Percentiles rank a stretch among this genome's conserved stretches.
phyloP scores from a whole-genome alignment of 129 eudicot species.

The Ambrosia trifida region DNA sequence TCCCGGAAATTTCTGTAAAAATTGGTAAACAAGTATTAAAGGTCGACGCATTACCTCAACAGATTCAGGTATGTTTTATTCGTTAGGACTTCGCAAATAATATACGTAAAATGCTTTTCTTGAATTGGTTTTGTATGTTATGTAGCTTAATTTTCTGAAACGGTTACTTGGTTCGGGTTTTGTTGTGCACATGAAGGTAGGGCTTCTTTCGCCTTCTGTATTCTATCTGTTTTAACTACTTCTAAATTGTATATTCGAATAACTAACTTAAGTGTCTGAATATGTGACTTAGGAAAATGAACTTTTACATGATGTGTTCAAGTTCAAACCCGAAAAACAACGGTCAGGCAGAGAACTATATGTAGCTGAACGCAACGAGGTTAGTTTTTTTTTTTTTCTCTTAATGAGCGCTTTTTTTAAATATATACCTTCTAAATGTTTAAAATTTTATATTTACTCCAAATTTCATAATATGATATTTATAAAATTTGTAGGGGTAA shows the following conservation, averaged over 20 bases:
- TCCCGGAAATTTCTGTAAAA: conserved; percentile 40
- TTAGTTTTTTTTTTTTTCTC: too few relatives aligned
- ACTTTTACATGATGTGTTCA: conserved; percentile 53
- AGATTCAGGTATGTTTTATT: conserved; percentile 45
- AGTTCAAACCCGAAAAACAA: conserved; percentile 39
- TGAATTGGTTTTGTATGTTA: conserved; percentile 12
- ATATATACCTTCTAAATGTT: too few relatives aligned
- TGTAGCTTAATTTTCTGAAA: conserved; percentile 50
- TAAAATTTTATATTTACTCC: too few relatives aligned
- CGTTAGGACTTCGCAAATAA: neutral
- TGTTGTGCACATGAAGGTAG: conserved; percentile 52
- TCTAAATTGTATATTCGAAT: neutral
- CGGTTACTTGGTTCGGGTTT: conserved; percentile 52
- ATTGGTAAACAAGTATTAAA: conserved; percentile 43
- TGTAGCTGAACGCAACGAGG: conserved; percentile 55
- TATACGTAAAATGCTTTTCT: neutral
- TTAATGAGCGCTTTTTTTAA: too few relatives aligned
- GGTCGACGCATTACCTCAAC: conserved; percentile 37
- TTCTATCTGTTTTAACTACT: neutral
- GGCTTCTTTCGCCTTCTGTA: conserved; percentile 16
- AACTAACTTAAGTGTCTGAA: conserved; percentile 9
- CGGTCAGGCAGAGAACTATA: conserved; percentile 32
- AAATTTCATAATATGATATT: too few relatives aligned
- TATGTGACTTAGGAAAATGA: conserved; percentile 46
- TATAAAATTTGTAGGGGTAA: conserved; percentile 4